These are phyloP conservation scores for Phascolomyces articulosus DNA, from an alignment of 371 early-diverging fungal species.

Conservation along the genomic window DNA sequence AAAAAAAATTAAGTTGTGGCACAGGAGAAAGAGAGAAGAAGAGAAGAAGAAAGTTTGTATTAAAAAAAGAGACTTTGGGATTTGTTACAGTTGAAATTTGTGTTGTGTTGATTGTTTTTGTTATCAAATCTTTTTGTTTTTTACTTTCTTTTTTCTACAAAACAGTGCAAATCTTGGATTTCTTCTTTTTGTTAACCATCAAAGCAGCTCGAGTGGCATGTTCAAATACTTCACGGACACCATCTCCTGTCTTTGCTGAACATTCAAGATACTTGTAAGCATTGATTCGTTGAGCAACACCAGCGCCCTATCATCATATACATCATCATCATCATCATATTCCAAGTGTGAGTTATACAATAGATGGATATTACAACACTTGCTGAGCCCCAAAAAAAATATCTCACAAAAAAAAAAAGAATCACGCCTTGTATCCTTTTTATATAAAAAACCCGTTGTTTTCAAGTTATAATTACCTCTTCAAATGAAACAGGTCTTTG, in stretches of 20 bases:
- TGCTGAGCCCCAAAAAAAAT: conserved; percentile 2
- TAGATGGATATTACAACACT: neutral
- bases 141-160: conserved; percentile 15
- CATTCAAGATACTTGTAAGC: conserved; percentile 84
- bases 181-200: conserved; percentile 49
- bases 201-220: conserved; percentile 64
- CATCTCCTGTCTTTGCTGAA: conserved; percentile 70
- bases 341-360: too few relatives aligned
- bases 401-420: neutral
- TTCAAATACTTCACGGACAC: conserved; percentile 79
- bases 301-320: conserved; percentile 48
- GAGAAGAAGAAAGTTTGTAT: too few relatives aligned
- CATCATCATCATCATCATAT: too few relatives aligned
- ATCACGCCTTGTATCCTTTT: too few relatives aligned
- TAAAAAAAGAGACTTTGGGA: too few relatives aligned
- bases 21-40: too few relatives aligned
- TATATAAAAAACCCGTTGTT: too few relatives aligned
- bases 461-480: conserved; percentile 65
- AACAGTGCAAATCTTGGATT: conserved; percentile 24
- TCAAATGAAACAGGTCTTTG: conserved; percentile 81
- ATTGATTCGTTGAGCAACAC: conserved; percentile 68
- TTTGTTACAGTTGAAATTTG: too few relatives aligned
- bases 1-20: too few relatives aligned
- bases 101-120: too few relatives aligned
- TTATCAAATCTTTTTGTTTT: too few relatives aligned